A percentile compares a stretch with the other conserved stretches of the same genome.
phyloP scores from a whole-genome alignment of 1,284 basidiomycete species.

The Dichomitus squalens region DNA sequence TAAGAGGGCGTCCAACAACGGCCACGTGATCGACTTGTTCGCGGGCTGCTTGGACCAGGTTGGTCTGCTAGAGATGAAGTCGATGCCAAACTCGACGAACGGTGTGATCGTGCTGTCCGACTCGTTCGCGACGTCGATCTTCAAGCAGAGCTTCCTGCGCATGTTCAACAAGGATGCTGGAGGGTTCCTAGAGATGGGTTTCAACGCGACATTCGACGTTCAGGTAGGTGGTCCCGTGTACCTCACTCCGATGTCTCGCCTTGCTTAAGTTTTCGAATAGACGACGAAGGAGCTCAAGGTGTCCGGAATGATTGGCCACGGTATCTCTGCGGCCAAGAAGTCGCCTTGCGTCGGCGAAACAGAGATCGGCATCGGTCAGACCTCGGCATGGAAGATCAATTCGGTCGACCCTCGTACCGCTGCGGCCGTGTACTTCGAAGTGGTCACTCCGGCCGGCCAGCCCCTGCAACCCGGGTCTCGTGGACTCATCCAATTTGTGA shows the following conservation, averaged over 20 bases:
- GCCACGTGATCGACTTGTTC: conserved; percentile 94
- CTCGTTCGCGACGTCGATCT: conserved; percentile 97
- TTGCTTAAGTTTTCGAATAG: conserved; percentile 40
- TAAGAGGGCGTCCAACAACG: conserved; percentile 93
- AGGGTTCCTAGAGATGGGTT: conserved; percentile 95
- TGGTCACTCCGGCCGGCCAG: conserved; percentile 98
- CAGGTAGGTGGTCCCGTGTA: conserved; percentile 55
- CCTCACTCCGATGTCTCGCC: not conserved
- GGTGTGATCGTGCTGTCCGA: conserved; percentile 96
- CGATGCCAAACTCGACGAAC: conserved; percentile 93
- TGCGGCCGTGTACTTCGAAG: conserved; percentile 96
- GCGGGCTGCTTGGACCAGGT: conserved; percentile 99
- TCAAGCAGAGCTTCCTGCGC: conserved; percentile 97
- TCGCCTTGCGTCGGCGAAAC: conserved; percentile 97
- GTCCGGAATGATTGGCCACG: conserved; percentile 97
- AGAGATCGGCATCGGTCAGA: conserved; percentile 98
- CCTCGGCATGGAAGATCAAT: conserved; percentile 99
- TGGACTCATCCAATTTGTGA: conserved; percentile 97
- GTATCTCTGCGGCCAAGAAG: conserved; percentile 97
- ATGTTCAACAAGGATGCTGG: conserved; percentile 95
- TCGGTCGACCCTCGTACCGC: conserved; percentile 88
- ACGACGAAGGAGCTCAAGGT: conserved; percentile 99
- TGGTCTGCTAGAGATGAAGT: conserved; percentile 97
- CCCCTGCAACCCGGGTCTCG: conserved; percentile 90
- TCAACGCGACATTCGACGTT: conserved; percentile 99